Evolutionary conservation across 441 rosid species (phyloP), one percentile per base, ranked within the genome.

Genomic region (Dalechampia spathulata): DNA sequence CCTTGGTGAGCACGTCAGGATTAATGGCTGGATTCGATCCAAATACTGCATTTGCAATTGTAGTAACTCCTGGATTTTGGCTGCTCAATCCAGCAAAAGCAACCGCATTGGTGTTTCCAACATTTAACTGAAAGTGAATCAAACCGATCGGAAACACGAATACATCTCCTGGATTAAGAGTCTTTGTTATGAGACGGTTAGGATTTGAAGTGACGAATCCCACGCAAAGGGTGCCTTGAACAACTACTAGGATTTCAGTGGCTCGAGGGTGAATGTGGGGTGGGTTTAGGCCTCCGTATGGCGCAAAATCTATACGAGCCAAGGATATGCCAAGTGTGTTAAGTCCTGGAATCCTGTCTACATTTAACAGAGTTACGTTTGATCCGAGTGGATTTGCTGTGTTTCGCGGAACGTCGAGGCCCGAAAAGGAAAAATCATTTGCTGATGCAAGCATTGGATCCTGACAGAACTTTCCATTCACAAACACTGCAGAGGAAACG

Each of bases 161-260:
- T 46, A 55, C 59, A 42, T 41, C 49, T 25, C 59, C 59, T 12
- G 16, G 40, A 0, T 55, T 19, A 16, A 55, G 47, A 3, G 41
- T 16, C n/a, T 55, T 55, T 0, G 26, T 17, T 0, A 55, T 27
- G 16, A 41, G 40, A 7, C 26, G 11, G 34, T 55, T 55, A 6
- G 38, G 60, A 39, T 55, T 55, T 11, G 60, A 55, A 16, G 39
- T 55, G 13, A 55, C 49, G 3, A 55, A 55, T 3, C 60, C 60
- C 17, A 42, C 49, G 0, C 11, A 14, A 0, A 55, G 40, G 10
- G 8, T 27, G 40, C 60, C 49, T 55, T 55, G 26, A 0, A 19
- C 15, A 12, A 55, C 40, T 0, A 49, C 28, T 0, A 55, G 17
- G 26, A 40, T 40, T 5, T 55, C 48, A 55, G 47, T 30, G 4